These are phyloP conservation scores for Rosellinia necatrix DNA, from an alignment of 2,329 filamentous ascomycete species.

Conservation along the genomic window DNA sequence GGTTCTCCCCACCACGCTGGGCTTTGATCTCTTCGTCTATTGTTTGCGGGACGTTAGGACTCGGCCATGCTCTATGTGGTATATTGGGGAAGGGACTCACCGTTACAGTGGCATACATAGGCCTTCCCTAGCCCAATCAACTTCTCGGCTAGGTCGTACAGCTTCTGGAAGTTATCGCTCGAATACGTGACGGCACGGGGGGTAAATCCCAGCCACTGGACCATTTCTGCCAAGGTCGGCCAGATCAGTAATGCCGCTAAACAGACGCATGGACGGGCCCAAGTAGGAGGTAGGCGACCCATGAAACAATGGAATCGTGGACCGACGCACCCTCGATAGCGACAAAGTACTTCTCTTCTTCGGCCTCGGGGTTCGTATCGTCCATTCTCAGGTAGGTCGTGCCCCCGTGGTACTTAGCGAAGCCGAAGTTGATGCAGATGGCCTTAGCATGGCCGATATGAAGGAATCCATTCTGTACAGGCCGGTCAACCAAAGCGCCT, in stretches of 20 bases:
- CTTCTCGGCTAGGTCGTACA: conserved; percentile 89
- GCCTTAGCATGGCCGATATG: conserved; percentile 96
- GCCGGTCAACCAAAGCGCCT: too few relatives aligned
- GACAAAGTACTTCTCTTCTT: conserved; percentile 86
- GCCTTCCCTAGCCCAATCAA: conserved; percentile 71
- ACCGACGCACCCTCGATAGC: conserved; percentile 70
- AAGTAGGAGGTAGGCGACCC: background rate
- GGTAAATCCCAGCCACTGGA: conserved; percentile 83
- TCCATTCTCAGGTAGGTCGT: conserved; percentile 74
- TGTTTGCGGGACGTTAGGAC: conserved; percentile 10
- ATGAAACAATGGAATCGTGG: too few relatives aligned
- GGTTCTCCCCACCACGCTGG: conserved; percentile 79
- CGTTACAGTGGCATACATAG: conserved; percentile 87
- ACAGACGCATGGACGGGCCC: background rate
- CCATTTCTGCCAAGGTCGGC: conserved; percentile 61
- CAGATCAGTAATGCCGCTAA: background rate
- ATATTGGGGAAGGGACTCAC: conserved; percentile 39
- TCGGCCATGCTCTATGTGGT: background rate
- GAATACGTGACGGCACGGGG: conserved; percentile 82
- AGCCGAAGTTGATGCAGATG: conserved; percentile 95
- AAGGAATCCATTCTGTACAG: conserved; percentile 86
- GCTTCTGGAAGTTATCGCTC: conserved; percentile 84
- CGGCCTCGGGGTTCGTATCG: conserved; percentile 93
- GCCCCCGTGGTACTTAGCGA: conserved; percentile 82
- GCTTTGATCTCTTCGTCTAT: conserved; percentile 78